A percentile compares a stretch with the other conserved stretches of the same genome.
phyloP scores from a whole-genome alignment of 2,329 filamentous ascomycete species.

The Ophiostoma angusticollis region DNA sequence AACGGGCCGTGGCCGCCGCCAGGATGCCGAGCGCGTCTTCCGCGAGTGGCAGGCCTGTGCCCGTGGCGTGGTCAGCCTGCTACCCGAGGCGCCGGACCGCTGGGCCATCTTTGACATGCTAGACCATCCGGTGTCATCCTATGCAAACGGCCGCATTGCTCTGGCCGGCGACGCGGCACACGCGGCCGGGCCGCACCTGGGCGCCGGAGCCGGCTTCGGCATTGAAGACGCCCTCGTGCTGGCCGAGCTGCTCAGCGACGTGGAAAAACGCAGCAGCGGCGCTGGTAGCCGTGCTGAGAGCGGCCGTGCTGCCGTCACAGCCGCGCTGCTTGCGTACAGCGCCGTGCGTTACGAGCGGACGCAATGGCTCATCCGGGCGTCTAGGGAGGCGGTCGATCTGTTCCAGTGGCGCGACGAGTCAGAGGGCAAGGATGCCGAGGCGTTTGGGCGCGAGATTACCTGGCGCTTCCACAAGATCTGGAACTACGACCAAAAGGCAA shows the following conservation, averaged over 20 bases:
- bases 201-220: constrained; percentile 42
- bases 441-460: constrained; percentile 25
- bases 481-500: constrained; percentile 24
- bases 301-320: constrained; percentile 5
- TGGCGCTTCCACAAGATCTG: constrained; percentile 24
- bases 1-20: constrained; percentile 24
- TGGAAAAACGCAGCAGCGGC: background rate
- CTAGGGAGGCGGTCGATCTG: constrained; percentile 25
- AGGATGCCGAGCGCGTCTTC: constrained; percentile 29
- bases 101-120: constrained; percentile 43
- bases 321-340: constrained; percentile 27
- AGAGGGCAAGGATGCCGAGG: constrained; percentile 22
- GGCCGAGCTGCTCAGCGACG: constrained; percentile 21
- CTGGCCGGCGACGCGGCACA: constrained; percentile 46
- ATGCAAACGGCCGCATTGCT: constrained; percentile 29
- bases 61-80: constrained; percentile 25
- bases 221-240: constrained; percentile 41
- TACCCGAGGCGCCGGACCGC: constrained; percentile 36
- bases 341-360: constrained; percentile 26
- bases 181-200: constrained; percentile 40
- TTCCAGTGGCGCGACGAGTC: constrained; percentile 25
- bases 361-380: constrained; percentile 30
- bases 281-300: too few species aligned
- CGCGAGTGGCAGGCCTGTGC: constrained; percentile 28
- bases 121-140: constrained; percentile 32